phyloP scores from a whole-genome alignment of 106 monocot genomes.

The Xerophyta viscosa region DNA sequence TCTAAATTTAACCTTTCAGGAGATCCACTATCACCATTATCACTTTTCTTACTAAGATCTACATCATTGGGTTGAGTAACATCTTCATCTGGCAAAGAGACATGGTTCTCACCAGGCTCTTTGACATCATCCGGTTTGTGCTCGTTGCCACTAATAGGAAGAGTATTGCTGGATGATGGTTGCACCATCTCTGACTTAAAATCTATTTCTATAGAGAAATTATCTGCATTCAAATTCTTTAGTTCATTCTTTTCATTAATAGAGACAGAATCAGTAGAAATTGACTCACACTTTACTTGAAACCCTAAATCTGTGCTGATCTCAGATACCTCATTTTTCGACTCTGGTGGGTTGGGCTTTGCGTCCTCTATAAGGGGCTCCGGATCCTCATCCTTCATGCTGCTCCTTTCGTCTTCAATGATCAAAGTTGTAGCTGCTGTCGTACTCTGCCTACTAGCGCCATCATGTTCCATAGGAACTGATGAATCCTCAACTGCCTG shows the following conservation, averaged over 20 bases:
- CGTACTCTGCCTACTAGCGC: constrained; percentile 2
- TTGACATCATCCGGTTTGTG: constrained; percentile 31
- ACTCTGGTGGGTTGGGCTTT: constrained; percentile 15
- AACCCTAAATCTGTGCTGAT: constrained; percentile 69
- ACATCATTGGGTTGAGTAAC: constrained; percentile 12
- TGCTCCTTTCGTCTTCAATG: constrained; percentile 1
- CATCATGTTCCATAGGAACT: constrained; percentile 9
- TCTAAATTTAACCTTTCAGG: constrained; percentile 78
- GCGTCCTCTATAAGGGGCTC: constrained; percentile 27
- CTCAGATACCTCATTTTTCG: constrained; percentile 81
- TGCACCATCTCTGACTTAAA: constrained; percentile 61
- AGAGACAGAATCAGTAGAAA: constrained; percentile 69
- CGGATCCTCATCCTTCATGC: constrained; percentile 24
- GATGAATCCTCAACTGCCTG: constrained; percentile 9
- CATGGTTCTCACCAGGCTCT: constrained; percentile 30
- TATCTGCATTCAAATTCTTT: constrained; percentile 82
- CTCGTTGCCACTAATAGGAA: constrained; percentile 31
- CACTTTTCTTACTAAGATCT: constrained; percentile 34
- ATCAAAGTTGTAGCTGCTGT: neutral
- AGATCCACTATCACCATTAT: constrained; percentile 19
- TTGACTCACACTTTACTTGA: constrained; percentile 79
- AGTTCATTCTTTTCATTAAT: constrained; percentile 80
- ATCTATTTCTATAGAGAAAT: constrained; percentile 87
- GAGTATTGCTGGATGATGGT: constrained; percentile 45
- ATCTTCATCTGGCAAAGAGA: constrained; percentile 49